Evolutionary conservation across 495 filamentous ascomycete species (phyloP).

Genomic region (Apodospora peruviana): DNA sequence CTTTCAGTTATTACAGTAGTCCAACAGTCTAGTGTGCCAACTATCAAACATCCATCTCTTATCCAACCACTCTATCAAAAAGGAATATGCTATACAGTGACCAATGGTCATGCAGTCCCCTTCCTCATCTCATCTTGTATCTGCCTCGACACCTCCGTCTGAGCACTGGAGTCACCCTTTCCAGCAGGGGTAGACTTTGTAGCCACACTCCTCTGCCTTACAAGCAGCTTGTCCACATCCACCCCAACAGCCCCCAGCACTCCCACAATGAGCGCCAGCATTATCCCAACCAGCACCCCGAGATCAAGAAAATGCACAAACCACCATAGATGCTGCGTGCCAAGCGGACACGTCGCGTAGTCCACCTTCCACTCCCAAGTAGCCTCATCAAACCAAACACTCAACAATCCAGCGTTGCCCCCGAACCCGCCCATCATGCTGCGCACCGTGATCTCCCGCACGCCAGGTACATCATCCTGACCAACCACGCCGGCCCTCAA

Average conservation of each 20-base stretch:
- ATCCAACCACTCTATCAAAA: too few relatives aligned
- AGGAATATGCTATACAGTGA: too few relatives aligned
- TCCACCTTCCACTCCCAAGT: conserved; percentile 73
- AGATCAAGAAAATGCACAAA: conserved; percentile 69
- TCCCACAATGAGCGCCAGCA: conserved; percentile 23
- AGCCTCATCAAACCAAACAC: conserved; percentile 76
- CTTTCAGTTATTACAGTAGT: too few relatives aligned
- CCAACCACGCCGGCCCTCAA: conserved; percentile 23
- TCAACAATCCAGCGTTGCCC: conserved; percentile 83
- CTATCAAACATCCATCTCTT: too few relatives aligned
- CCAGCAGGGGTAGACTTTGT: background rate
- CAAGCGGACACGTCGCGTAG: conserved; percentile 68
- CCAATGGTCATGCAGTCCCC: too few relatives aligned
- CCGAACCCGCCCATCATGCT: conserved; percentile 97
- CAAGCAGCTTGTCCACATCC: conserved; percentile 15
- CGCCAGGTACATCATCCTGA: conserved; percentile 39
- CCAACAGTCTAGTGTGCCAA: too few relatives aligned
- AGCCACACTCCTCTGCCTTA: background rate
- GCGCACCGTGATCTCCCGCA: conserved; percentile 90
- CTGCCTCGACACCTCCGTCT: too few relatives aligned
- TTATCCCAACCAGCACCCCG: conserved; percentile 37
- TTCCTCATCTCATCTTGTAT: too few relatives aligned
- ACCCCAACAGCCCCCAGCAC: conserved; percentile 15
- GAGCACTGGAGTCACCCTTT: too few relatives aligned
- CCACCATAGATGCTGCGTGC: conserved; percentile 94